Base-by-base conservation (phyloP, 2,329 filamentous ascomycete species). In the Coniochaeta sp. region DNA sequence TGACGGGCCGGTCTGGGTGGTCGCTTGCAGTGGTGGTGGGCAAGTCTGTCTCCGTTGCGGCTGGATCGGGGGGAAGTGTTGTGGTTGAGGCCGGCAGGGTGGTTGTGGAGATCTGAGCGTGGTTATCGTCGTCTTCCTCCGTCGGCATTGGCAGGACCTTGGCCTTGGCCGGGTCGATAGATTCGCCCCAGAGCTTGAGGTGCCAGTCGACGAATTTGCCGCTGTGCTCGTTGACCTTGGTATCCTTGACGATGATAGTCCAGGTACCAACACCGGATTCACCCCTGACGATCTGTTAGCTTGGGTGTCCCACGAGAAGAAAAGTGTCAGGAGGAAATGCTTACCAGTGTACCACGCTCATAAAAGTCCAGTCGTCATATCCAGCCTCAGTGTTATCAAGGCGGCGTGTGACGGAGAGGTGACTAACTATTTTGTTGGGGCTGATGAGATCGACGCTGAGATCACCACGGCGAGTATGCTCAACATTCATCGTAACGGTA, bases 331-430 rank as follows among this genome's bases (percentile, higher is more conserved):
- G 24, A 24, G 58, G 26, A 55, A 6, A 40, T n/a, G 17, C 47
- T 33, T 22, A 92, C 90, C 93, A 99, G 72, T 99, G 95, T 64
- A 88, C 93, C 40, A 99, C 95, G 63, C 89, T 96, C 95, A 99
- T 99, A 69, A 99, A 99, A 0, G 93, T 98, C 95, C 95, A 99
- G 75, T 98, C 91, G 40, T 87, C 78, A 72, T 98, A 99, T 9
- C 95, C 95, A 24, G 76, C 74, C 0, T 76, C 71, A 38, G 81
- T 82, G 1, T 81, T 78, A 72, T 99, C 95, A 24, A 84, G 74
- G 62, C 81, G 81, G 64, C 95, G 89, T 1, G 88, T 79, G 14
- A 87, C 89, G 5, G 93, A 89, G 59, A 99, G 84, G 70, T 96
- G 88, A 70, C 91, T 96, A 64, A 91, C 79, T 61, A 97, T 77